These are phyloP conservation scores for Onygenales sp. DNA, from an alignment of 2,329 filamentous ascomycete species.

Conservation along the genomic window DNA sequence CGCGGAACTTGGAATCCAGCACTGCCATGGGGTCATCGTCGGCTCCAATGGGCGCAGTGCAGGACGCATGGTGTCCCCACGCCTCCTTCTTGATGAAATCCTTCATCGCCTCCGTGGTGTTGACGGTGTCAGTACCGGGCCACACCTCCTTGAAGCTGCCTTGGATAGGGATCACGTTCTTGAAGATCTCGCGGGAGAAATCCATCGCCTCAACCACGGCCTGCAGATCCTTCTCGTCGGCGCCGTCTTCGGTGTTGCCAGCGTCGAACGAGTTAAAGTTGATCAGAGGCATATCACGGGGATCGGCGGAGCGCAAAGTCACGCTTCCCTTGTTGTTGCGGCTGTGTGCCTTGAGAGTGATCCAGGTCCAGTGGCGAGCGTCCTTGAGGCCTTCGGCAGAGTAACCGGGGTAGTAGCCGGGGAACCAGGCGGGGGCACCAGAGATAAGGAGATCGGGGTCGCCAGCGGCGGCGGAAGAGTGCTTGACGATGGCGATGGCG, in stretches of 20 bases:
- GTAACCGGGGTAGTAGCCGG: constrained; percentile 48
- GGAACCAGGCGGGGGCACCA: constrained; percentile 46
- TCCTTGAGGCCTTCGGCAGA: constrained; percentile 29
- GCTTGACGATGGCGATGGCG: constrained; percentile 38
- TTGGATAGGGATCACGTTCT: constrained; percentile 32
- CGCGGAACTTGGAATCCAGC: constrained; percentile 43
- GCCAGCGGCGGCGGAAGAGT: constrained; percentile 29
- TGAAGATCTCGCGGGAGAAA: constrained; percentile 40
- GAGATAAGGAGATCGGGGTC: constrained; percentile 47
- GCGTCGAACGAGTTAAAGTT: constrained; percentile 51
- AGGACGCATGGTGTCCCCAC: constrained; percentile 51
- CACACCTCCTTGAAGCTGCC: constrained; percentile 35
- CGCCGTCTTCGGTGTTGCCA: constrained; percentile 34
- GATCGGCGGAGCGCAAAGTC: constrained; percentile 50
- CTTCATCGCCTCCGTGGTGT: constrained; percentile 35
- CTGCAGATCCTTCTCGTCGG: constrained; percentile 40
- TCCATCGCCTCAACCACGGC: constrained; percentile 48
- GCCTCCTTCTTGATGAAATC: constrained; percentile 41
- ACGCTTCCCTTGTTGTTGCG: constrained; percentile 56
- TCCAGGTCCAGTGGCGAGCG: constrained; percentile 36
- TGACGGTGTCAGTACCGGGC: constrained; percentile 31
- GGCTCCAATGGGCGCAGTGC: constrained; percentile 46
- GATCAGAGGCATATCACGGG: constrained; percentile 54
- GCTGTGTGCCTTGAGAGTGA: constrained; percentile 52
- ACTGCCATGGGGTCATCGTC: constrained; percentile 45